Base-by-base conservation (phyloP, 2,329 filamentous ascomycete species). In the Phialemonium atrogriseum region DNA sequence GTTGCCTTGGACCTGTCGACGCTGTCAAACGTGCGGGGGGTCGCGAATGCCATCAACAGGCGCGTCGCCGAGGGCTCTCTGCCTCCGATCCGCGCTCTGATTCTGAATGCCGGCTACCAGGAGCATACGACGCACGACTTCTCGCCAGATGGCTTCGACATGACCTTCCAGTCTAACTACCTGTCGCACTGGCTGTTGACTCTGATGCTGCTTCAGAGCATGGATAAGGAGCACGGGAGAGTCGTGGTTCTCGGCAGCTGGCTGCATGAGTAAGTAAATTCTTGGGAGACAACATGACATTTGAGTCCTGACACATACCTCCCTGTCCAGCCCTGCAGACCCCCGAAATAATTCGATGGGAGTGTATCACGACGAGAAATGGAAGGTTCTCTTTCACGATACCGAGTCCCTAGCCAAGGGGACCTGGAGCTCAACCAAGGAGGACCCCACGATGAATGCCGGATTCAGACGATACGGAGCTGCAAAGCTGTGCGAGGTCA, bases 381-480 rank as follows among this genome's bases (percentile, higher is more conserved):
- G 44, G 37, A 46, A 48, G 26, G 35, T 41, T 2, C 31, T 50
- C 13, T 45, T 51, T 30, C 40, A 37, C 9, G 33, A 36, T 22
- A 40, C 38, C 9, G 44, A 49, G 20, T 30, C 37, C 3, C 29
- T 55, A 1, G 51, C 52, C 2, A 35, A 38, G 11, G 52, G 50
- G 1, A 46, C 36, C 10, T 53, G 42, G 42, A 50, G 46, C 30
- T 24, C 37, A 1, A 26, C 41, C 3, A 24, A 42, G 13, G 43
- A 49, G 10, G 45, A 52, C 21, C 40, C 45, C 3, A 38, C 34
- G 1, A 36, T 30, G 3, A 20, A 35, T 18, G 39, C 42, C 5
- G 52, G 52, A 3, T 44, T 47, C 20, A 44, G 54, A 8, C 42
- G 54, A 9, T 57, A 56, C 27, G 52, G 52, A 2, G 52, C 52